Percentiles rank a stretch among this genome's conserved stretches.
phyloP scores from a whole-genome alignment of 2,329 filamentous ascomycete species.

The Aspergillus felis region DNA sequence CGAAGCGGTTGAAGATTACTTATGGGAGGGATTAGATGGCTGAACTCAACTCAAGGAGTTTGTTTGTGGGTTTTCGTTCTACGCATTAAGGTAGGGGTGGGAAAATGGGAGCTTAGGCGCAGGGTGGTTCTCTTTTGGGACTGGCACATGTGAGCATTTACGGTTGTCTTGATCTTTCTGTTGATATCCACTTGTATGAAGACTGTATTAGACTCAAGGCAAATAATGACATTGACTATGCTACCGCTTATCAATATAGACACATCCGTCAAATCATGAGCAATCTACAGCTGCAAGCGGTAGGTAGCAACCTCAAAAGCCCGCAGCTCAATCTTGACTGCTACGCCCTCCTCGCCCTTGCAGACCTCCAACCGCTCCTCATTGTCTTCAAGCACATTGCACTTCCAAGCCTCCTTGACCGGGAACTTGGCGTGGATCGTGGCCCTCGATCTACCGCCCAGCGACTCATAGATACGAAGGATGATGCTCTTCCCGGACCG shows the following conservation, averaged over 20 bases:
- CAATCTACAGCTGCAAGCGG: conserved; percentile 54
- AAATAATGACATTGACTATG: not conserved
- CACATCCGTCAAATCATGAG: not conserved
- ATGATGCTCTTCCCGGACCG: conserved; percentile 76
- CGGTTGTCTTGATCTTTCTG: not conserved
- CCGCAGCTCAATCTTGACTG: conserved; percentile 62
- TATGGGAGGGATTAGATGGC: conserved; percentile 38
- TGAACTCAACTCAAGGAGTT: conserved; percentile 1
- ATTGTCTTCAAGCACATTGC: conserved; percentile 86
- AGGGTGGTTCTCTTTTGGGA: not conserved
- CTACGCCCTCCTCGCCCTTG: conserved; percentile 30
- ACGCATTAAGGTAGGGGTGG: not conserved
- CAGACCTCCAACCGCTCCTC: conserved; percentile 59
- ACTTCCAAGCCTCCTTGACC: conserved; percentile 74
- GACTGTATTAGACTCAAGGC: not conserved
- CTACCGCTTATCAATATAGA: not conserved
- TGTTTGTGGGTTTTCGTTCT: conserved; percentile 5
- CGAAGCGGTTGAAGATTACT: conserved; percentile 45
- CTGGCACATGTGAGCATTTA: not conserved
- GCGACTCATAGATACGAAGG: conserved; percentile 78
- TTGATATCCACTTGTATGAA: conserved; percentile 1
- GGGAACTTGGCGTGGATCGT: conserved; percentile 64
- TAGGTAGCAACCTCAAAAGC: conserved; percentile 85
- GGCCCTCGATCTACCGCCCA: conserved; percentile 76
- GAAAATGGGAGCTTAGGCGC: not conserved